Evolutionary conservation across 345 rosid species (phyloP).

Genomic region (Populus alba): DNA sequence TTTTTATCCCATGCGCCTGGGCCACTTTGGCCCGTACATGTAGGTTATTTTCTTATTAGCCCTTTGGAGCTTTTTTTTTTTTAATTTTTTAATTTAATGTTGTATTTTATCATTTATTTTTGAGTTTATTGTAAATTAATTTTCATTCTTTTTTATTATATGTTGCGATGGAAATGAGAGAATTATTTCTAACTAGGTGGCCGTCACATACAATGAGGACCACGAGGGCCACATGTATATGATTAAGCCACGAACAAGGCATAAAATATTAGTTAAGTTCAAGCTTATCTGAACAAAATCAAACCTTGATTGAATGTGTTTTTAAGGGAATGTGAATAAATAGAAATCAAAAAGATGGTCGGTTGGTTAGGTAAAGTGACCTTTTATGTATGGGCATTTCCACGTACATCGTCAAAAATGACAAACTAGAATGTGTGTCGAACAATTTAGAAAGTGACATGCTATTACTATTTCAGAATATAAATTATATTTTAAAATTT

Average conservation of each 20-base stretch:
- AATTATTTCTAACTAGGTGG: not conserved
- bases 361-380: conserved; percentile 42
- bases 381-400: conserved; percentile 14
- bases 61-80: too few species aligned
- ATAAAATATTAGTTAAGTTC: not conserved
- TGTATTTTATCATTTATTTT: too few species aligned
- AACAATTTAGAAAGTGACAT: conserved; percentile 17
- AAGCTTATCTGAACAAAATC: not conserved
- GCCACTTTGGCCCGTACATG: too few species aligned
- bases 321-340: not conserved
- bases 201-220: not conserved
- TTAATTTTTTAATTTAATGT: too few species aligned
- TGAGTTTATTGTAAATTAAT: too few species aligned
- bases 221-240: conserved; percentile 8
- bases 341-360: not conserved
- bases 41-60: too few species aligned
- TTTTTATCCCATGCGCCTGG: accelerated
- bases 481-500: too few species aligned
- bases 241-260: conserved; percentile 4
- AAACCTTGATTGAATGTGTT: not conserved
- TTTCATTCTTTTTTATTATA: too few species aligned
- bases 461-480: too few species aligned
- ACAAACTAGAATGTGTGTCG: conserved; percentile 22
- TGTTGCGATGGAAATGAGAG: not conserved
- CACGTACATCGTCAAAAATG: conserved; percentile 15